Percentiles rank a stretch among this genome's conserved stretches.
Conservation (phyloP, 345 rosid genomes). For the Noccaea caerulescens region DNA sequence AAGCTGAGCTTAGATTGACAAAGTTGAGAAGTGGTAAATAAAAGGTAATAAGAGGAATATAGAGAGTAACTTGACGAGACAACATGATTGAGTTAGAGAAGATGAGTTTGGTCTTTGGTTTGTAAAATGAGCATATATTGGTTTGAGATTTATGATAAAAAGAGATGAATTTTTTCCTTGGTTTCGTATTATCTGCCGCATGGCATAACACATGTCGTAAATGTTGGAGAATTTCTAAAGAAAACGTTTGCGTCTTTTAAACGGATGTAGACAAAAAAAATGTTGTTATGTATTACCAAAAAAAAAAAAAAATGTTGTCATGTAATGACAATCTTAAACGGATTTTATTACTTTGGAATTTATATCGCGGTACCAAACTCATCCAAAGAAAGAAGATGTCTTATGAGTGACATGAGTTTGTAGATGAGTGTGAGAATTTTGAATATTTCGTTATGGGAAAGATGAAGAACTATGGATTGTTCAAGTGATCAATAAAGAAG, state of each 20-base stretch:
- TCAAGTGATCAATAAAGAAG: neutral
- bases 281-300: neutral
- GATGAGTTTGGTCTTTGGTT: constrained; percentile 18
- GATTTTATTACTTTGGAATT: constrained; percentile 1
- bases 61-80: constrained; percentile 31
- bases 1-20: constrained; percentile 36
- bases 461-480: neutral
- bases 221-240: constrained; percentile 25
- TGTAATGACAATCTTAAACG: constrained; percentile 28
- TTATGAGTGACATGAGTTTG: constrained; percentile 21
- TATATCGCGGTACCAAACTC: constrained; percentile 19
- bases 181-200: constrained; percentile 46
- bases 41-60: constrained; percentile 22
- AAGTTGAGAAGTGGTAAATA: constrained; percentile 23
- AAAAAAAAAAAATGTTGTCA: constrained; percentile 22
- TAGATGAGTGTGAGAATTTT: neutral
- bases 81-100: constrained; percentile 27
- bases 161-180: neutral
- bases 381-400: constrained; percentile 19
- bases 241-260: constrained; percentile 34
- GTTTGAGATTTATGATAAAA: constrained; percentile 14
- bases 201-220: constrained; percentile 48
- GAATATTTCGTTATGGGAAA: constrained; percentile 10
- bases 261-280: constrained; percentile 27
- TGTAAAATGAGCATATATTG: constrained; percentile 12